Percentiles rank a stretch among this genome's conserved stretches.
Evolutionary conservation across 495 filamentous ascomycete genomes (phyloP).

Genomic region (Wilcoxina mikolae): DNA sequence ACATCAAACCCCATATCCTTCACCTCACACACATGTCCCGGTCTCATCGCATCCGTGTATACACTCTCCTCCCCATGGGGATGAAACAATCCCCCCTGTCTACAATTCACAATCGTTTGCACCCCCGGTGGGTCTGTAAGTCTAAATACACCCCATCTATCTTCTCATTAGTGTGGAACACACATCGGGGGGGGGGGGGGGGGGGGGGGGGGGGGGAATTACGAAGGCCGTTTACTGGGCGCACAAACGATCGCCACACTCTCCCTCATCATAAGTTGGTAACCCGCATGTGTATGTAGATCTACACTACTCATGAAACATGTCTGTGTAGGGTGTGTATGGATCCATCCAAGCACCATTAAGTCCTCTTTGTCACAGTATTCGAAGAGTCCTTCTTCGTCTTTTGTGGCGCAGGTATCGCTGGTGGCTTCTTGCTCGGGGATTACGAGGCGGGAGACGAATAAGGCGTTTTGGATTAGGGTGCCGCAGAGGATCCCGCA

Average conservation of each 20-base stretch:
- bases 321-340: conserved; percentile 90
- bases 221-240: conserved; percentile 60
- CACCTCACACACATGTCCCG: conserved; percentile 75
- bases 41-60: conserved; percentile 67
- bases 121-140: conserved; percentile 86
- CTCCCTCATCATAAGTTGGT: conserved; percentile 87
- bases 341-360: conserved; percentile 91
- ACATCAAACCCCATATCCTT: conserved; percentile 60
- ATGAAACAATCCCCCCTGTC: conserved; percentile 65
- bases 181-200: too few relatives aligned
- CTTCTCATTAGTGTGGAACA: too few relatives aligned
- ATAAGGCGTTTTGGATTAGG: conserved; percentile 78
- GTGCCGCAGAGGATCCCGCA: conserved; percentile 90
- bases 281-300: conserved; percentile 80
- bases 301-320: conserved; percentile 96
- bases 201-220: conserved; percentile 29
- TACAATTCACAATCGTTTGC: conserved; percentile 61
- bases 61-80: conserved; percentile 52
- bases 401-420: conserved; percentile 85
- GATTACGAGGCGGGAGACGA: conserved; percentile 74
- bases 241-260: conserved; percentile 95
- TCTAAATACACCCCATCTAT: conserved; percentile 78
- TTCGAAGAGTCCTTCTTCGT: conserved; percentile 68
- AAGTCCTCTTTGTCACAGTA: conserved; percentile 76
- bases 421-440: conserved; percentile 78